A percentile compares a stretch with the other conserved stretches of the same genome.
These are phyloP conservation scores for Micractinium conductrix DNA, from an alignment of 139 green algal species.

Conservation along the genomic window DNA sequence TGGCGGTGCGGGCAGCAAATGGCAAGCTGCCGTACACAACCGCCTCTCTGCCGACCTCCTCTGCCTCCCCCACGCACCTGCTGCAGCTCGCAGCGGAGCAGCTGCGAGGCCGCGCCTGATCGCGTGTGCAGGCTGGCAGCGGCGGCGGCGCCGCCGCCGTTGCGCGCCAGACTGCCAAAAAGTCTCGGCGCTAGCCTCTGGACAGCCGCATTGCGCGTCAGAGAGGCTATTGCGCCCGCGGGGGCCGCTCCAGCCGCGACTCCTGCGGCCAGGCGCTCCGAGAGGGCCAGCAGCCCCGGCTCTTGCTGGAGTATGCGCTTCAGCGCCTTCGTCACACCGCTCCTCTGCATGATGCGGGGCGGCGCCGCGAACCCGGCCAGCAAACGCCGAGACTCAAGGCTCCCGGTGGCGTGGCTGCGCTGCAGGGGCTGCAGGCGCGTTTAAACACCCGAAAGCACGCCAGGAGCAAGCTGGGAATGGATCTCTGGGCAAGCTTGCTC, in stretches of 20 bases:
- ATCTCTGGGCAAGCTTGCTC: no score
- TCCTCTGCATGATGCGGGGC: slow-evolving; percentile 5
- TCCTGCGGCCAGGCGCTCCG: slow-evolving; percentile 16
- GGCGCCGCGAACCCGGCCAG: no score
- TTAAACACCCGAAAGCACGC: no score
- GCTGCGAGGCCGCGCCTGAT: background rate
- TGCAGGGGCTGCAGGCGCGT: no score
- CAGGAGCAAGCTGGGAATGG: no score
- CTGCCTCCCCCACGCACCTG: background rate
- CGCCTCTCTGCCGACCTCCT: background rate
- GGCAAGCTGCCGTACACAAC: background rate
- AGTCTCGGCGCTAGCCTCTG: slow-evolving; percentile 16
- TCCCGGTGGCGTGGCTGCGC: no score
- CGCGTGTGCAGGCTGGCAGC: background rate
- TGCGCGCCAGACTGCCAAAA: slow-evolving; percentile 12
- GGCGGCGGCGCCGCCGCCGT: background rate
- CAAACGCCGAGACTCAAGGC: no score
- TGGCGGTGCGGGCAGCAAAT: no score
- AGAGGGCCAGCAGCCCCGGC: slow-evolving; percentile 1
- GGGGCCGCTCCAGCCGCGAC: background rate
- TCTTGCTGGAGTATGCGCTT: slow-evolving; percentile 13
- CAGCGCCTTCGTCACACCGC: background rate
- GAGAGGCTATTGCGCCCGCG: background rate
- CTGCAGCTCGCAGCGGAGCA: background rate
- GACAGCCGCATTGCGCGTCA: background rate